Evolutionary conservation across 148 eudicot genomes (phyloP), one percentile per base, ranked within the genome.

Genomic region (Talinum fruticosum): DNA sequence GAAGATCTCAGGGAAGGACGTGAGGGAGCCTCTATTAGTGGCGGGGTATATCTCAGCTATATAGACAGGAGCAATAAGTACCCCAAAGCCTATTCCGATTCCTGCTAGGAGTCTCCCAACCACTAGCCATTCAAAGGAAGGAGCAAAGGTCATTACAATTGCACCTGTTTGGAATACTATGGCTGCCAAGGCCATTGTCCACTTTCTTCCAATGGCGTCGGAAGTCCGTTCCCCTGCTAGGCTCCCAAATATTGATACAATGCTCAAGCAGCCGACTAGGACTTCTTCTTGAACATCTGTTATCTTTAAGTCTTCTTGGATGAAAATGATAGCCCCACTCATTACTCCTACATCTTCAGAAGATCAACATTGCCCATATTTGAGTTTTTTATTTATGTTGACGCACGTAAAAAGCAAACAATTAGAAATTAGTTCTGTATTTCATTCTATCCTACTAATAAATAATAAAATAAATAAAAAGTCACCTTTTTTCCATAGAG

Each of bases 1-100:
- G 79, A 93, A 93, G 29, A 93, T 91, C 75, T 93, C 97, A 0
- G 97, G 98, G 75, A 93, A 90, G 33, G 98, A 90, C 5, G 97
- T 91, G 77, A 93, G 85, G 2, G 92, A 82, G 51, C 98, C 98
- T 79, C 98, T 66, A 5, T 85, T 68, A 47, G 87, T 35, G 3
- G 97, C 82, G 1, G 97, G 97, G 4, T 97, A 87, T 81, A 93
- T 90, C 83, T 93, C 98, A 1, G 92, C 96, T n/a, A 91, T 91
- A 78, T 93, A 93, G 5, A 93, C 88, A 0, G 98, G 98, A 32
- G 98, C 97, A 30, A 93, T 86, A 93, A 92, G 90, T 35, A 91
- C 87, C 12, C 97, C 94, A 16, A 90, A 87, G 24, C 98, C 98
- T 16, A 93, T 91, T 7, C 97, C 98, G 12, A 93, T 66, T 5